These are phyloP conservation scores for Peronospora belbahrii DNA, from an alignment of 352 stramenopile species.

Conservation along the genomic window DNA sequence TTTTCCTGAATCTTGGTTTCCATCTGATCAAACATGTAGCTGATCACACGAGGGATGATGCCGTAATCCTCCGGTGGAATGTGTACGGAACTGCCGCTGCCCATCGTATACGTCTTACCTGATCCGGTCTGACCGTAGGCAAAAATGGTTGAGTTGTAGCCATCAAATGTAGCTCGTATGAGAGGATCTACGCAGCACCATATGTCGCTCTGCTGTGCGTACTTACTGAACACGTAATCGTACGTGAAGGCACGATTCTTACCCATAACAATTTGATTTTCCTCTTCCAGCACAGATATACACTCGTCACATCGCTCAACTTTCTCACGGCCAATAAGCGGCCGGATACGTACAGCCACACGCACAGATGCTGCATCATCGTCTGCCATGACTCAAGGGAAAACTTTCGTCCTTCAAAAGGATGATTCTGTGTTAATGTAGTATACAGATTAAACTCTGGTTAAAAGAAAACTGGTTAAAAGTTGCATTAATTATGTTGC, in stretches of 20 bases:
- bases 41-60: constrained; percentile 83
- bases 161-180: constrained; percentile 74
- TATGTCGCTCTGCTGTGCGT: constrained; percentile 80
- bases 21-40: constrained; percentile 79
- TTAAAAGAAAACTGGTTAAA: no score
- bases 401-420: background rate
- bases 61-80: constrained; percentile 74
- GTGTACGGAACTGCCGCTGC: constrained; percentile 75
- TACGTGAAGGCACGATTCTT: constrained; percentile 88
- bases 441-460: background rate
- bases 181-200: constrained; percentile 79
- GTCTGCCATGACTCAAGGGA: constrained; percentile 23
- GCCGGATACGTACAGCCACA: constrained; percentile 79
- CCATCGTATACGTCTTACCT: constrained; percentile 87
- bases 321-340: constrained; percentile 83
- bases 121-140: constrained; percentile 84
- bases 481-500: constrained; percentile 12
- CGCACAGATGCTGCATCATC: constrained; percentile 61
- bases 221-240: constrained; percentile 85
- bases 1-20: constrained; percentile 48
- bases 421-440: background rate
- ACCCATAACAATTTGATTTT: constrained; percentile 81
- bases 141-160: constrained; percentile 88
- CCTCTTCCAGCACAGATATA: constrained; percentile 73
- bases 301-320: constrained; percentile 85